A percentile compares a stretch with the other conserved stretches of the same genome.
phyloP scores from a whole-genome alignment of 305 asterid species.

The Solanum chacoense region DNA sequence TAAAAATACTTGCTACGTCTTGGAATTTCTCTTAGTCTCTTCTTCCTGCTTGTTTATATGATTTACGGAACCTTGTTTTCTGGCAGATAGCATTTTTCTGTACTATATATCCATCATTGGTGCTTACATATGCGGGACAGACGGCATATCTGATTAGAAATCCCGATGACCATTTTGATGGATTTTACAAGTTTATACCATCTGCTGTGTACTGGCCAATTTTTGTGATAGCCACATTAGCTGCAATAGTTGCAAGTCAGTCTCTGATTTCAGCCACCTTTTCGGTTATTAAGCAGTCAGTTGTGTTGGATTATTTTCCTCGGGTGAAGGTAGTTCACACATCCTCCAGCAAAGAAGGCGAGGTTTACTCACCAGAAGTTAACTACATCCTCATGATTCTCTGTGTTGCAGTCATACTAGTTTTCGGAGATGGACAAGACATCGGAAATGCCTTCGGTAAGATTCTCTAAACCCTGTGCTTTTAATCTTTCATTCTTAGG shows the following conservation, averaged over 20 bases:
- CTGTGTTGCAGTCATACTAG: slow-evolving; percentile 31
- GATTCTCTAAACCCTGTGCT: not conserved
- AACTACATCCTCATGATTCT: slow-evolving; percentile 31
- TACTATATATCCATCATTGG: slow-evolving; percentile 30
- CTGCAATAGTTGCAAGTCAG: slow-evolving; percentile 41
- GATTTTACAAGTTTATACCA: slow-evolving; percentile 36
- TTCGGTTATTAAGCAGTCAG: slow-evolving; percentile 34
- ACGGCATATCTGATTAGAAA: slow-evolving; percentile 32
- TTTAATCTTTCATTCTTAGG: not conserved
- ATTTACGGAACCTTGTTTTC: not conserved
- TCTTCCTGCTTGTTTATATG: not conserved
- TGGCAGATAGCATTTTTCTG: slow-evolving; percentile 27
- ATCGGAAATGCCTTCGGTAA: slow-evolving; percentile 38
- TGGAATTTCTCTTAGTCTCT: not conserved
- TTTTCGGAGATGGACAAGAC: slow-evolving; percentile 37
- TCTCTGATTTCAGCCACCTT: slow-evolving; percentile 36
- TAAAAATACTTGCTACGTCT: not conserved
- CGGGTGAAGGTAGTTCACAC: slow-evolving; percentile 38
- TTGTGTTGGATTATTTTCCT: slow-evolving; percentile 35
- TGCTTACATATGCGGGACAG: slow-evolving; percentile 38
- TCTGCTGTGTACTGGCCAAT: slow-evolving; percentile 35
- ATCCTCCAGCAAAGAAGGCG: slow-evolving; percentile 30
- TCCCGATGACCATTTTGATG: slow-evolving; percentile 28
- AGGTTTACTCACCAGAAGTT: slow-evolving; percentile 33
- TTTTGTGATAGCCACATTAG: slow-evolving; percentile 27